Percentiles rank a stretch among this genome's conserved stretches.
phyloP scores from a whole-genome alignment of 78 protist species.

The Dictyostelium firmibasis region DNA sequence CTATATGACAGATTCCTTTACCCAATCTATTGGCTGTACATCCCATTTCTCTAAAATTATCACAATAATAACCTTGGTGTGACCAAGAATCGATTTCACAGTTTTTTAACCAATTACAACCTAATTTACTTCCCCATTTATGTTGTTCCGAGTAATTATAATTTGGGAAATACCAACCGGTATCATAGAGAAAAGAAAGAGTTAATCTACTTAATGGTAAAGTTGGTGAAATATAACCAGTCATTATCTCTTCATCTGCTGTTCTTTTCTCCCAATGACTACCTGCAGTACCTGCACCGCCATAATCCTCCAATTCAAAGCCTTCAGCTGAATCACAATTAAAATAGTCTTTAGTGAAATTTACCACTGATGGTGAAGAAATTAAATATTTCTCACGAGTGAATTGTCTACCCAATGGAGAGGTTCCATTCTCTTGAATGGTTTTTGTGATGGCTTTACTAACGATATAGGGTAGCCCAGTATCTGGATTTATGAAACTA shows the following conservation, averaged over 20 bases:
- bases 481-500: background rate
- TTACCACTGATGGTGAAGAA: background rate
- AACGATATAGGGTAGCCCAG: background rate
- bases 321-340: constrained; percentile 45
- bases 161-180: constrained; percentile 50
- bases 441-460: background rate
- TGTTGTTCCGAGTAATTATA: background rate
- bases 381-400: background rate
- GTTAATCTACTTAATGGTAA: constrained; percentile 21
- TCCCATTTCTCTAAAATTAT: background rate
- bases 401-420: constrained; percentile 18
- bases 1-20: constrained; percentile 24
- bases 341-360: constrained; percentile 10
- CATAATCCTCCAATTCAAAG: constrained; percentile 74
- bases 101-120: constrained; percentile 35
- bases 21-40: constrained; percentile 66
- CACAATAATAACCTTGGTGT: constrained; percentile 30
- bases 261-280: constrained; percentile 86
- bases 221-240: constrained; percentile 48
- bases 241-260: constrained; percentile 54
- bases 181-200: constrained; percentile 17
- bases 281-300: constrained; percentile 75
- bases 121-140: constrained; percentile 35
- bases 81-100: constrained; percentile 29
- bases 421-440: background rate